These are phyloP conservation scores for Talaromyces albobiverticillius DNA, from an alignment of 2,329 filamentous ascomycete genomes.

Conservation along the genomic window DNA sequence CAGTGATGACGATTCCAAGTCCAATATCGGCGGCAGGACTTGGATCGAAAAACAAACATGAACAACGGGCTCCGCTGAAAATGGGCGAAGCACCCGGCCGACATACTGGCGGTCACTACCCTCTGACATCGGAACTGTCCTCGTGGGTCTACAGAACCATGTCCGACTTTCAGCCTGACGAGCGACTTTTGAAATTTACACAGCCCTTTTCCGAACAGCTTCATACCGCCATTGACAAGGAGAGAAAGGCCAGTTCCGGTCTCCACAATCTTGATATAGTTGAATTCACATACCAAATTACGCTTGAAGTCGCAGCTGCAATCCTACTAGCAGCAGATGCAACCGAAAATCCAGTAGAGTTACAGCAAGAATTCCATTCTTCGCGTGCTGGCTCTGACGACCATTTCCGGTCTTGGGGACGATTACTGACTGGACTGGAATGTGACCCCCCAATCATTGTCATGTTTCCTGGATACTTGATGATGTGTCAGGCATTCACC, in stretches of 20 bases:
- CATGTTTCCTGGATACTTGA: background rate
- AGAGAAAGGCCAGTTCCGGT: background rate
- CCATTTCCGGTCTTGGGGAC: background rate
- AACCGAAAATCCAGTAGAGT: background rate
- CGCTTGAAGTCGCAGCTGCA: background rate
- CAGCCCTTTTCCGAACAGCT: background rate
- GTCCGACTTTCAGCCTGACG: background rate
- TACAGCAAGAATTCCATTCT: background rate
- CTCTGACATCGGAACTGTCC: background rate
- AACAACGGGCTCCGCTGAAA: background rate
- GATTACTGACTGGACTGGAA: background rate
- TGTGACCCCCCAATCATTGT: background rate
- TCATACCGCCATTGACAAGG: background rate
- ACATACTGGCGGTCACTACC: background rate
- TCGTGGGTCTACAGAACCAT: background rate
- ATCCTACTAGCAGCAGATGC: background rate
- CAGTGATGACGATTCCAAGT: background rate
- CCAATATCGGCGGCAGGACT: background rate
- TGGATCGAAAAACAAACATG: too few species aligned
- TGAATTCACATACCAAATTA: background rate
- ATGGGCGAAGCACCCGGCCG: background rate
- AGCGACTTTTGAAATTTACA: background rate
- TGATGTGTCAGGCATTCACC: slow-evolving; percentile 1
- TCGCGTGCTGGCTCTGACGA: background rate
- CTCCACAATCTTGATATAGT: background rate